phyloP scores from a whole-genome alignment of 164 flowering plant species.

The Stephania cephalantha region DNA sequence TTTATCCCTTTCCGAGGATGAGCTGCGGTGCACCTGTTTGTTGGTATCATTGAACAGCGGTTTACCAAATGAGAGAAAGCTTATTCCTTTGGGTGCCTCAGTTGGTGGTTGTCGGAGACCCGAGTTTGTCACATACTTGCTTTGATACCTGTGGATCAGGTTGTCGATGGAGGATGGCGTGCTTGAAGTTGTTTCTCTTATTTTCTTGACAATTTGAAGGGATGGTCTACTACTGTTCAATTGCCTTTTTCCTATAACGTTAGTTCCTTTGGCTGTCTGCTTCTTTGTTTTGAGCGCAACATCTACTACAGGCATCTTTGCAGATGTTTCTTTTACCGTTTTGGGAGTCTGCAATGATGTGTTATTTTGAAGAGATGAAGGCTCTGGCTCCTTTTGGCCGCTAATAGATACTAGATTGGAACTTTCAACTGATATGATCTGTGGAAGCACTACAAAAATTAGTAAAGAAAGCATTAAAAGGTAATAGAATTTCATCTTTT shows the following conservation, averaged over 20 bases:
- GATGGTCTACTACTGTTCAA: conserved; percentile 9
- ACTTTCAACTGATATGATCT: too few relatives aligned
- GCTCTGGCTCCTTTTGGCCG: too few relatives aligned
- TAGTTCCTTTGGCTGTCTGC: conserved; percentile 58
- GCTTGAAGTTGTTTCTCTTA: conserved; percentile 2
- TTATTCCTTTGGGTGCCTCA: conserved; percentile 50
- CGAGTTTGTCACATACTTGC: conserved; percentile 17
- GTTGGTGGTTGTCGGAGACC: conserved; percentile 22
- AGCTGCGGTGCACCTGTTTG: conserved; percentile 16
- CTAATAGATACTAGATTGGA: too few relatives aligned
- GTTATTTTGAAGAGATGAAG: too few relatives aligned
- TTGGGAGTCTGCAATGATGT: too few relatives aligned
- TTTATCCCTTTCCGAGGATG: conserved; percentile 14
- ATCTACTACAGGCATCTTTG: too few relatives aligned
- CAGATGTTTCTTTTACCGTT: too few relatives aligned
- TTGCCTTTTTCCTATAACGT: conserved; percentile 21
- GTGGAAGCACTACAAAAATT: too few relatives aligned
- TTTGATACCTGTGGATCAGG: conserved; percentile 13
- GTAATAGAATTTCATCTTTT: conserved; percentile 1
- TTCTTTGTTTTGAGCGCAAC: too few relatives aligned
- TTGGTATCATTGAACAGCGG: conserved; percentile 14
- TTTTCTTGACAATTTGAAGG: conserved; percentile 6
- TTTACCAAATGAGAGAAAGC: conserved; percentile 30
- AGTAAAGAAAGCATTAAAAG: too few relatives aligned
- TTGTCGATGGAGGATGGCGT: too few relatives aligned